phyloP scores from a whole-genome alignment of 31 red algal genomes.

The Bonnemaisonia californica region DNA sequence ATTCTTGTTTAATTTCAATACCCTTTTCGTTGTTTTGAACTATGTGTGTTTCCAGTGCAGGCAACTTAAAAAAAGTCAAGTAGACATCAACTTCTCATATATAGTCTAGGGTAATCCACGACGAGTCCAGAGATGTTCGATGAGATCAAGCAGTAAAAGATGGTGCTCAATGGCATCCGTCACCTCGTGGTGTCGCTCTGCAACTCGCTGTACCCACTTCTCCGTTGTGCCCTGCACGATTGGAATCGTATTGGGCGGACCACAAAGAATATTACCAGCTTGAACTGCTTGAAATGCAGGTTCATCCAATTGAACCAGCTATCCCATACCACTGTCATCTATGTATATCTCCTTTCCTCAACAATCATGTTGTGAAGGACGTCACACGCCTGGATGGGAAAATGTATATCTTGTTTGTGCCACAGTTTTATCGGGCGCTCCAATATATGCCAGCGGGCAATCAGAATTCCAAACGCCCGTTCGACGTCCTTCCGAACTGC shows the following conservation, averaged over 20 bases:
- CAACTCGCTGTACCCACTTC: constrained; percentile 14
- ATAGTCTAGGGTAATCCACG: background rate
- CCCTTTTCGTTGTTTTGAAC: background rate
- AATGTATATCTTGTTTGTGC: constrained; percentile 4
- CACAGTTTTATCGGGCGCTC: constrained; percentile 8
- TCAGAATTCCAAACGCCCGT: constrained; percentile 24
- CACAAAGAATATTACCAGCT: background rate
- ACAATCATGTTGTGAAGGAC: constrained; percentile 30
- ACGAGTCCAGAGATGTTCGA: constrained; percentile 7
- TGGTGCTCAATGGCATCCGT: constrained; percentile 7
- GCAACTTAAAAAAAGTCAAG: background rate
- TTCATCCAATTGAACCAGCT: background rate
- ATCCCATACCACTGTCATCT: no score
- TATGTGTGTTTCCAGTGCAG: background rate
- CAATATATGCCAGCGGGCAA: constrained; percentile 12
- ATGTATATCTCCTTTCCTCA: constrained; percentile 6
- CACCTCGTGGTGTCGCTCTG: constrained; percentile 15
- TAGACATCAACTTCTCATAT: background rate
- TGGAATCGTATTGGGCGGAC: background rate
- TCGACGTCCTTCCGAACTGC: constrained; percentile 27
- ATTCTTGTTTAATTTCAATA: no score
- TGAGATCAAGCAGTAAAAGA: background rate
- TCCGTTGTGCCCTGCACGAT: background rate
- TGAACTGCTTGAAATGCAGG: background rate
- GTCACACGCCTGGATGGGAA: constrained; percentile 20